These are phyloP conservation scores for Nyctanthes arbortristis DNA, from an alignment of 257 asterid species.

Conservation along the genomic window DNA sequence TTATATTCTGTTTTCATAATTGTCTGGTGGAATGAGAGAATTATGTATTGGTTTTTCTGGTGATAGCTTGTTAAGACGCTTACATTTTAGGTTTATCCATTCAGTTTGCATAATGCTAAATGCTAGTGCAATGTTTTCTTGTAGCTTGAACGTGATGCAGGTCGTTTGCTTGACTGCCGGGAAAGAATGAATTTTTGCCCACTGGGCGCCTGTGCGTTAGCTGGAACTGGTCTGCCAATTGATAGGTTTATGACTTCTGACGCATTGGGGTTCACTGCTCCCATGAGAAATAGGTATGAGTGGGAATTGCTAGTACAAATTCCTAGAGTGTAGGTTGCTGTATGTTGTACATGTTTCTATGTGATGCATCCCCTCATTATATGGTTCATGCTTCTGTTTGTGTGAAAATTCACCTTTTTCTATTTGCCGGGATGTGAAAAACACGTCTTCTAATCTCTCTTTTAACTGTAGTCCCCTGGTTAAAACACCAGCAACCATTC, in stretches of 20 bases:
- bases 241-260: conserved; percentile 96
- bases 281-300: conserved; percentile 87
- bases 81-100: background rate
- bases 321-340: background rate
- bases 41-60: conserved; percentile 7
- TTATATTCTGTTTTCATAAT: background rate
- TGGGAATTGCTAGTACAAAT: background rate
- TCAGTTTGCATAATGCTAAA: conserved; percentile 18
- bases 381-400: background rate
- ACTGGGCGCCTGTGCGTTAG: conserved; percentile 97
- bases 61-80: conserved; percentile 5
- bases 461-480: background rate
- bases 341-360: background rate
- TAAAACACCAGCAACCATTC: background rate
- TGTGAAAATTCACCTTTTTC: background rate
- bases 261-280: conserved; percentile 88
- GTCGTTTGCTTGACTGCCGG: conserved; percentile 82
- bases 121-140: conserved; percentile 22
- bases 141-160: conserved; percentile 96
- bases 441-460: background rate
- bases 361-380: background rate
- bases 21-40: conserved; percentile 14
- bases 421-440: background rate
- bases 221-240: conserved; percentile 98
- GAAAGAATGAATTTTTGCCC: conserved; percentile 85